Evolutionary conservation across 2,329 filamentous ascomycete genomes (phyloP).

Genomic region (Seiridium unicorne): DNA sequence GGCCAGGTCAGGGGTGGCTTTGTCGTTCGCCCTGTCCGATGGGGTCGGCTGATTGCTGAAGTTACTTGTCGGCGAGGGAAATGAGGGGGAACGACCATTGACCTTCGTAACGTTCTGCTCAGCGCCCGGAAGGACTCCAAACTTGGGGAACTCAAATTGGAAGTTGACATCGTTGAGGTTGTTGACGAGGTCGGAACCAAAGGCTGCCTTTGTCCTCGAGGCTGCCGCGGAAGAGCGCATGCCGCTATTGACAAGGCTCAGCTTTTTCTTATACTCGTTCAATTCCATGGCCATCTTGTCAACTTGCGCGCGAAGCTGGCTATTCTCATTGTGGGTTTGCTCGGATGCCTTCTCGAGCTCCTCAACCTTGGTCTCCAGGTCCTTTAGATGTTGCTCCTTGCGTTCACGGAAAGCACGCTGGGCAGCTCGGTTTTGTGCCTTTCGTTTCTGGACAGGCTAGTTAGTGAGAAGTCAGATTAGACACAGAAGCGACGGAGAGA

Average conservation of each 20-base stretch:
- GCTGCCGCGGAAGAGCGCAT: slow-evolving; percentile 14
- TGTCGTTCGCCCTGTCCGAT: slow-evolving; percentile 30
- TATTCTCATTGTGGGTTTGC: slow-evolving; percentile 81
- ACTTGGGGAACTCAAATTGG: slow-evolving; percentile 94
- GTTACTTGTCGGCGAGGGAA: slow-evolving; percentile 23
- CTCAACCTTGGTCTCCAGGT: slow-evolving; percentile 75
- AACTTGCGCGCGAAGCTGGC: slow-evolving; percentile 78
- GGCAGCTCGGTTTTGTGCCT: slow-evolving; percentile 91
- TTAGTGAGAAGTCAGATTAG: slow-evolving; percentile 19
- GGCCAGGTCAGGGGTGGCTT: slow-evolving; percentile 28
- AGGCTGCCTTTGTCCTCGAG: slow-evolving; percentile 21
- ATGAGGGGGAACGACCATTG: slow-evolving; percentile 17
- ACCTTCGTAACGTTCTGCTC: slow-evolving; percentile 18
- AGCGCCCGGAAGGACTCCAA: slow-evolving; percentile 68
- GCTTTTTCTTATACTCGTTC: slow-evolving; percentile 83
- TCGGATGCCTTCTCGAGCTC: slow-evolving; percentile 82
- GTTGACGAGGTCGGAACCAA: slow-evolving; percentile 49
- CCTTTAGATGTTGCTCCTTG: slow-evolving; percentile 88
- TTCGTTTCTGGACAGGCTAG: slow-evolving; percentile 68
- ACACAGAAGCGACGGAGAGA: neutral
- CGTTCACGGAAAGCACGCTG: slow-evolving; percentile 92
- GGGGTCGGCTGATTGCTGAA: slow-evolving; percentile 27
- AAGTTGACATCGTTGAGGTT: slow-evolving; percentile 77
- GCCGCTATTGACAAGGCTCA: slow-evolving; percentile 55
- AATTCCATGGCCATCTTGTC: slow-evolving; percentile 84